Evolutionary conservation across 2,329 filamentous ascomycete genomes (phyloP).

Genomic region (Phialemonium atrogriseum): DNA sequence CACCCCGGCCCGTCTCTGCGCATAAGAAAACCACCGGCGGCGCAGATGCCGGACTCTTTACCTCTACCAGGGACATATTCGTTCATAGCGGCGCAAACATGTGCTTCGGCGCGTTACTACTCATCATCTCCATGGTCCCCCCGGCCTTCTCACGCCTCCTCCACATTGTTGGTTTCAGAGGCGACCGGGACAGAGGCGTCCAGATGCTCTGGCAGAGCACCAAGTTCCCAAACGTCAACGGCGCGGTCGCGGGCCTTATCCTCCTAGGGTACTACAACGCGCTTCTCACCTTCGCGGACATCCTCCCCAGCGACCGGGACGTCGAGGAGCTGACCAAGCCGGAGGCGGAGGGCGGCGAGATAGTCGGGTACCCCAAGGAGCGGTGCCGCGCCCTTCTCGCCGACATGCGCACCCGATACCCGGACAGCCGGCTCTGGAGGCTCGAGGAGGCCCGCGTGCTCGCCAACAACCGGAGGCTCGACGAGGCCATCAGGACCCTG

Average conservation of each 20-base stretch:
- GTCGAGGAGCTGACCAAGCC: slow-evolving; percentile 25
- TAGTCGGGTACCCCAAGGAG: slow-evolving; percentile 63
- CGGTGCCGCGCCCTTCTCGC: slow-evolving; percentile 59
- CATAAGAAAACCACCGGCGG: slow-evolving; percentile 29
- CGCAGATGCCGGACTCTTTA: slow-evolving; percentile 56
- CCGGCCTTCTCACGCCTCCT: slow-evolving; percentile 83
- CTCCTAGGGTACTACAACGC: slow-evolving; percentile 84
- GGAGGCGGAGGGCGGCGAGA: slow-evolving; percentile 39
- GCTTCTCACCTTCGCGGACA: slow-evolving; percentile 79
- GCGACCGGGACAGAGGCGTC: slow-evolving; percentile 76
- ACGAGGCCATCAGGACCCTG: slow-evolving; percentile 60
- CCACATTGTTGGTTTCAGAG: slow-evolving; percentile 82
- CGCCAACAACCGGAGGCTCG: slow-evolving; percentile 57
- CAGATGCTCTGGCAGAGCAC: slow-evolving; percentile 86
- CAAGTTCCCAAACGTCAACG: slow-evolving; percentile 79
- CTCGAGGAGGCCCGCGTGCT: slow-evolving; percentile 79
- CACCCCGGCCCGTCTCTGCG: slow-evolving; percentile 13
- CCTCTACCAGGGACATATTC: slow-evolving; percentile 74
- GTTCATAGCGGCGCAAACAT: slow-evolving; percentile 83
- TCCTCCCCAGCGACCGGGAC: slow-evolving; percentile 58
- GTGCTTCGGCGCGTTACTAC: slow-evolving; percentile 78
- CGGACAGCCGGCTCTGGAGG: slow-evolving; percentile 75
- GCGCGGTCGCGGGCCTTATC: slow-evolving; percentile 77
- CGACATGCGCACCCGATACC: slow-evolving; percentile 70
- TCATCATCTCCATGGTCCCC: slow-evolving; percentile 88